Base-by-base conservation (phyloP, 768 basidiomycete species). In the Suillus bovinus region DNA sequence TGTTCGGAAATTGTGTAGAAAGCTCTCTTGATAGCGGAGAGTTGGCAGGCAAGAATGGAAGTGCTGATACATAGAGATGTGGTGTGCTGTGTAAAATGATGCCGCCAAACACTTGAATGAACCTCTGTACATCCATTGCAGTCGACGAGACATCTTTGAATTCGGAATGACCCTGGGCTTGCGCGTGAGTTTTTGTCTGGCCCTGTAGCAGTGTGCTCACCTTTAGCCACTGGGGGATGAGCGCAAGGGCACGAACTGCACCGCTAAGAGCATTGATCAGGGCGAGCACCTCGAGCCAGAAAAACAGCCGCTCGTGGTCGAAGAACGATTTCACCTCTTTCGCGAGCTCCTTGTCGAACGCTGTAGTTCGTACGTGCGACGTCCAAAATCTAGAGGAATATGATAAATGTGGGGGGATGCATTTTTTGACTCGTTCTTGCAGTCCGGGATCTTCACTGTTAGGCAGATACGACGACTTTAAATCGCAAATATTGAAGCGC, bases 401-500 rank as follows among this genome's bases (percentile, higher is more conserved):
- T 33, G 54, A 59, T 5, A 67, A 47, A 36, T 53, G 22, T 3
- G 24, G 22, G 1, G 63, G 20, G 10, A 64, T 64, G 29, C 31
- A 53, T n/a, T 20, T 38, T n/a, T 56, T 3, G 2, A 64, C n/a
- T 20, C 54, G 53, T 36, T 41, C 50, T 29, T 24, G 31, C 27
- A 50, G 39, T 8, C 44, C 50, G 2, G 24, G 17, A 17, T 75
- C 59, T 16, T 77, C 66, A 17, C 50, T 52, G 61, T 79, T 76
- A 10, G 42, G 63, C 5, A 68, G 24, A 54, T 72, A 69, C 2
- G 77, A 78, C 11, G 69, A 71, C 41, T 68, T 63, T 14, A 79
- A 58, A 9, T 71, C 36, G 61, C 72, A 75, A n/a, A 79, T 77
- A 59, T 79, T 77, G 68, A 80, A 79, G 52, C 63, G 62, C 7